A percentile compares a stretch with the other conserved stretches of the same genome.
These are phyloP conservation scores for Penicillium argentinense DNA, from an alignment of 495 filamentous ascomycete genomes.

Conservation along the genomic window DNA sequence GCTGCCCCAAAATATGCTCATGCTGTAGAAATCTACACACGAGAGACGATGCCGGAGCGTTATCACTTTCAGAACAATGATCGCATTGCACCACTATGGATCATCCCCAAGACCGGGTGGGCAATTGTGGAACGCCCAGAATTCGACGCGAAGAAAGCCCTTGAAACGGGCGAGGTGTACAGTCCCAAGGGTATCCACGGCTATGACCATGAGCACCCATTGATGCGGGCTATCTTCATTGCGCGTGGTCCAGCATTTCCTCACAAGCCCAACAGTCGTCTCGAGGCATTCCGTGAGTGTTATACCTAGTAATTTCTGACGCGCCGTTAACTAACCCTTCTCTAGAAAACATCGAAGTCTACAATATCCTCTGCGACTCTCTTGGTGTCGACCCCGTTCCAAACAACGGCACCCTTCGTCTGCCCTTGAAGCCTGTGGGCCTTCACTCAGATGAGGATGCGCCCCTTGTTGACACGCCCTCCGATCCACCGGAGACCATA, in stretches of 20 bases:
- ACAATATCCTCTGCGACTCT: constrained; percentile 89
- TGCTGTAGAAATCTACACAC: constrained; percentile 80
- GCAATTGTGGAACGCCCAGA: constrained; percentile 78
- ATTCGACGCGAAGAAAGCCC: constrained; percentile 65
- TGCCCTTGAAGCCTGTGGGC: constrained; percentile 70
- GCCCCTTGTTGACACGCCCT: constrained; percentile 32
- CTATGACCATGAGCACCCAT: constrained; percentile 83
- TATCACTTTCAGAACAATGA: constrained; percentile 85
- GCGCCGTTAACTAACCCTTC: background rate
- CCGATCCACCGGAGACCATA: constrained; percentile 36
- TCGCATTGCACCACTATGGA: constrained; percentile 90
- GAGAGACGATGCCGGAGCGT: constrained; percentile 82
- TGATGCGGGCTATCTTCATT: constrained; percentile 92
- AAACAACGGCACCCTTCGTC: constrained; percentile 85
- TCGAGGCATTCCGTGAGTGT: constrained; percentile 81
- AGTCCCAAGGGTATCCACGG: constrained; percentile 80
- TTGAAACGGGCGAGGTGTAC: constrained; percentile 62
- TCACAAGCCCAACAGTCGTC: constrained; percentile 73
- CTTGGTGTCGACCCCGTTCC: constrained; percentile 64
- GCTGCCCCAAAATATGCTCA: constrained; percentile 53
- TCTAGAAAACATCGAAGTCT: constrained; percentile 89
- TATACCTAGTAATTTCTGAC: background rate
- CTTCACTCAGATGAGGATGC: constrained; percentile 57
- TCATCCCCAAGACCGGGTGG: constrained; percentile 88
- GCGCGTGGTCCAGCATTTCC: constrained; percentile 87